These are phyloP conservation scores for Geranium rotundifolium DNA, from an alignment of 345 rosid genomes.

Conservation along the genomic window DNA sequence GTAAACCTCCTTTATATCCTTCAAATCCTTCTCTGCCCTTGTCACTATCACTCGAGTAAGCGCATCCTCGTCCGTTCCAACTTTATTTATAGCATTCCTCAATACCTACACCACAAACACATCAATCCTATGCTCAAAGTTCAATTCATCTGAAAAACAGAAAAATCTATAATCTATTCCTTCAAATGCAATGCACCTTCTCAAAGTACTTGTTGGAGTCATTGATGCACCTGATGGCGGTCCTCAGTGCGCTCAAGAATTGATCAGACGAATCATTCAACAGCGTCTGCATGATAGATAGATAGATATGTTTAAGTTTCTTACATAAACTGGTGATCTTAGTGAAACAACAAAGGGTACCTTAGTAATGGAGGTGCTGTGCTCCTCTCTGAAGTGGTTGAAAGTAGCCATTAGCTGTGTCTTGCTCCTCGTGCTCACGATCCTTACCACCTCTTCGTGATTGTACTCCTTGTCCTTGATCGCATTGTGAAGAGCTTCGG, in stretches of 20 bases:
- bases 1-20: slow-evolving; percentile 41
- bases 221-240: slow-evolving; percentile 34
- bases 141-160: not conserved
- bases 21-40: slow-evolving; percentile 54
- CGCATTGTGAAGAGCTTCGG: slow-evolving; percentile 35
- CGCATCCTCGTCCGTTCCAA: slow-evolving; percentile 77
- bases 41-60: slow-evolving; percentile 68
- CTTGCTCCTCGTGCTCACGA: slow-evolving; percentile 53
- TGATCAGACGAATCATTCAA: slow-evolving; percentile 11
- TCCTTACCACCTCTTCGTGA: slow-evolving; percentile 49
- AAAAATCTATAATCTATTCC: not conserved
- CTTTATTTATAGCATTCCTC: slow-evolving; percentile 50
- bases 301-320: not conserved
- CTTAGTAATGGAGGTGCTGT: slow-evolving; percentile 42
- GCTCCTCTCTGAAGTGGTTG: slow-evolving; percentile 42
- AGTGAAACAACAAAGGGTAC: slow-evolving; percentile 9
- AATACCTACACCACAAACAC: slow-evolving; percentile 22
- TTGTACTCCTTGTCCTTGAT: slow-evolving; percentile 30
- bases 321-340: too few species aligned
- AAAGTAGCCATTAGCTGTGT: slow-evolving; percentile 48
- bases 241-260: slow-evolving; percentile 17
- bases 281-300: slow-evolving; percentile 9
- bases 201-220: slow-evolving; percentile 40
- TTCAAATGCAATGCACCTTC: slow-evolving; percentile 23
- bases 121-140: too few species aligned